Conservation (phyloP, 352 stramenopile species). For the Phytophthora parvispora region DNA sequence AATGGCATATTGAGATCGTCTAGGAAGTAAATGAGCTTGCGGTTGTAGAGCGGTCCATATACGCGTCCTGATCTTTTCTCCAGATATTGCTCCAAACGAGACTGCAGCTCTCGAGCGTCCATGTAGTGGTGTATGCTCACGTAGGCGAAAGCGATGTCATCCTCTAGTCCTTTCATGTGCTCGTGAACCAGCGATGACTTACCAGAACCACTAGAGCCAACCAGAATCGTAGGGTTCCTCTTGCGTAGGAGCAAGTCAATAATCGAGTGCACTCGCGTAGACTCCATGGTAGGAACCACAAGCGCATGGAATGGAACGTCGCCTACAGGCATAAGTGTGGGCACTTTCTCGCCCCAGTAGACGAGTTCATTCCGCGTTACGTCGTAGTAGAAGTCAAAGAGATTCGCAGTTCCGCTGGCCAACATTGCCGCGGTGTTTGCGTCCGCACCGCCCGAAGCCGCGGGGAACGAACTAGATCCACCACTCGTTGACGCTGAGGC, state of each 20-base stretch:
- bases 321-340: slow-evolving; percentile 27
- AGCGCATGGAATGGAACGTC: slow-evolving; percentile 74
- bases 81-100: slow-evolving; percentile 80
- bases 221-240: slow-evolving; percentile 73
- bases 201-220: slow-evolving; percentile 85
- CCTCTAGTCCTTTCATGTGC: slow-evolving; percentile 76
- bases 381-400: slow-evolving; percentile 90
- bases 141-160: slow-evolving; percentile 60
- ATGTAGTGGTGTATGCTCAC: slow-evolving; percentile 93
- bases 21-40: slow-evolving; percentile 90
- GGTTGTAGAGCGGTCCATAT: slow-evolving; percentile 85
- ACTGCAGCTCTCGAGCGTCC: slow-evolving; percentile 81
- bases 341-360: slow-evolving; percentile 81
- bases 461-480: slow-evolving; percentile 2
- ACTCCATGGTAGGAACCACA: slow-evolving; percentile 84
- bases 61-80: slow-evolving; percentile 91
- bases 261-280: slow-evolving; percentile 71
- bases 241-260: slow-evolving; percentile 64
- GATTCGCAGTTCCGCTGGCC: slow-evolving; percentile 30
- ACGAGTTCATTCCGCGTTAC: slow-evolving; percentile 78
- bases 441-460: slow-evolving; percentile 4
- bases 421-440: slow-evolving; percentile 22
- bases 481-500: slow-evolving; percentile 5
- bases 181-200: slow-evolving; percentile 87
- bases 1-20: slow-evolving; percentile 94